phyloP scores from a whole-genome alignment of 768 basidiomycete genomes.

The Mycena galopus region DNA sequence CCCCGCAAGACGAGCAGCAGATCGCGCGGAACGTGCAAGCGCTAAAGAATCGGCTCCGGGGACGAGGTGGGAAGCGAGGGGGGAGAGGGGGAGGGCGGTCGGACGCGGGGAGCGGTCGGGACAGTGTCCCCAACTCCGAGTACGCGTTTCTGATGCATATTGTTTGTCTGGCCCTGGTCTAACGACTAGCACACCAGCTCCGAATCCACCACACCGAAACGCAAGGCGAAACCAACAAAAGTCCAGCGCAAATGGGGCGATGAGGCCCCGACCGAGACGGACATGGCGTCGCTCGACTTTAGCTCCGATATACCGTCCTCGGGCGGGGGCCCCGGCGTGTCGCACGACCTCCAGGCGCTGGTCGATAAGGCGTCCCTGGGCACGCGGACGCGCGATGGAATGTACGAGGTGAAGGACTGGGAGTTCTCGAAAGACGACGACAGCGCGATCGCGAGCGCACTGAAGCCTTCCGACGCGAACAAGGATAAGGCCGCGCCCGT shows the following conservation, averaged over 20 bases:
- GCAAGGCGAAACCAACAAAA: slow-evolving; percentile 71
- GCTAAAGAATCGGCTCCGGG: slow-evolving; percentile 86
- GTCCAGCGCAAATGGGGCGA: slow-evolving; percentile 94
- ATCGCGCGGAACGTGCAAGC: slow-evolving; percentile 94
- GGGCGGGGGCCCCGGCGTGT: slow-evolving; percentile 42
- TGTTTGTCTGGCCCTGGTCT: not conserved
- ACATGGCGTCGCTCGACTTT: slow-evolving; percentile 96
- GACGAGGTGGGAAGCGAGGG: slow-evolving; percentile 73
- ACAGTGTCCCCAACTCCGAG: slow-evolving; percentile 79
- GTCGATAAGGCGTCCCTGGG: slow-evolving; percentile 84
- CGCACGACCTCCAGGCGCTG: slow-evolving; percentile 69
- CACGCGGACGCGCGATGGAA: slow-evolving; percentile 76
- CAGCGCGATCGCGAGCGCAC: slow-evolving; percentile 71
- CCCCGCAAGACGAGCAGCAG: slow-evolving; percentile 83
- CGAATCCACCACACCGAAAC: slow-evolving; percentile 67
- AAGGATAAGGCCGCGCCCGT: slow-evolving; percentile 52
- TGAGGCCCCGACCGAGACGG: slow-evolving; percentile 80
- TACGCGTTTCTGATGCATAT: slow-evolving; percentile 51
- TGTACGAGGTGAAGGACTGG: slow-evolving; percentile 82
- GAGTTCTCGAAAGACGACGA: slow-evolving; percentile 70
- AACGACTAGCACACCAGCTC: slow-evolving; percentile 60
- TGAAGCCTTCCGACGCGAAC: slow-evolving; percentile 56
- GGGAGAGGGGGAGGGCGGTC: slow-evolving; percentile 62
- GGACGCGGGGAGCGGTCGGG: slow-evolving; percentile 65
- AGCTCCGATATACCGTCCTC: slow-evolving; percentile 59